Base-by-base conservation (phyloP, 345 rosid species). In the Populus simonii region DNA sequence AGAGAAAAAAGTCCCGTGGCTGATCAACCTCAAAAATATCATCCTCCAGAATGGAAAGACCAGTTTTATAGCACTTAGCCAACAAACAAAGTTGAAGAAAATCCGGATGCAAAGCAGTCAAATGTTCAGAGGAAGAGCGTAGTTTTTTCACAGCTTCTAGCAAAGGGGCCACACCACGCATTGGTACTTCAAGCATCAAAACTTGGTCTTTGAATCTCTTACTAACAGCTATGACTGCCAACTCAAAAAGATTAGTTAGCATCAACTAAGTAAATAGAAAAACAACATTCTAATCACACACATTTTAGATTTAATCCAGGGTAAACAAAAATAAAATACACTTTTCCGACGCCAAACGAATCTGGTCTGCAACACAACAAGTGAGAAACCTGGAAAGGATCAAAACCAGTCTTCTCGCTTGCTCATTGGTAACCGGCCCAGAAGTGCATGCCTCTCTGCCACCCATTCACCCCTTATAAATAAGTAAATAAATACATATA, bases 61-160 rank as follows among this genome's bases (percentile, higher is more conserved):
- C 99, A 65, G 88, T 78, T 86, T 91, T 94, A 73, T 96, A 94
- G 81, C 85, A 85, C 84, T 90, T 92, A 0, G 98, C 81, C 85
- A 78, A 83, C 83, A 96, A 80, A 82, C 99, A 92, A 71, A 96
- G 90, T 63, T 88, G 93, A 86, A 96, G 98, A 86, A 88, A 82
- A 75, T 92, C 98, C 6, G 98, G 97, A 83, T 96, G 99, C 85
- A 96, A 87, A 22, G 92, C 31, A 78, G 94, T 96, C 92, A 96
- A 86, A 83, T 90, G 89, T 77, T 89, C 98, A 33, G 35, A 33
- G 33, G 89, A 33, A 55, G 98, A 90, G 29, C 86, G 97, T 81
- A 94, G 83, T 89, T 96, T 96, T 61, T 73, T 87, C 71, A 94
- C 79, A 77, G 98, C 96, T 3, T 85, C 76, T 74, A 89, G 87